Evolutionary conservation across 1,284 basidiomycete species (phyloP).

Genomic region (Cryptococcus sp.): DNA sequence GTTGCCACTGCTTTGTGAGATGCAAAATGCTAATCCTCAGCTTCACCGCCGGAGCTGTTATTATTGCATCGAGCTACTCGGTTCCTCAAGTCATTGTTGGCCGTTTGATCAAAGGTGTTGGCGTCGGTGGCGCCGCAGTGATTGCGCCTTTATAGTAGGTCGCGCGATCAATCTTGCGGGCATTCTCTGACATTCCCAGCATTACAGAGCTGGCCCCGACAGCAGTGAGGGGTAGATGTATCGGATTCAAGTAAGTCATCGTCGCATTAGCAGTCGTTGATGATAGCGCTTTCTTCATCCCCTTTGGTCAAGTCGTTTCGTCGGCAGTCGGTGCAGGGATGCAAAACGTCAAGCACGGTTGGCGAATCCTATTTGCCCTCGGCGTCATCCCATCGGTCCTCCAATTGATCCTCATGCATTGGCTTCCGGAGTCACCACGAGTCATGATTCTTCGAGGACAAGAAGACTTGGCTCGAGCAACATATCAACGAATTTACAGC

Average conservation of each 20-base stretch:
- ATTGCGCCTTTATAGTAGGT: slow-evolving; percentile 20
- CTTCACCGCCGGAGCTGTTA: slow-evolving; percentile 35
- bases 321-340: slow-evolving; percentile 33
- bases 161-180: slow-evolving; percentile 3
- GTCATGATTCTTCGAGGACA: slow-evolving; percentile 30
- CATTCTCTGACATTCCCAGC: not conserved
- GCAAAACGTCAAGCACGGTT: slow-evolving; percentile 14
- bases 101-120: slow-evolving; percentile 42
- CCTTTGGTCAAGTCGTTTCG: slow-evolving; percentile 41
- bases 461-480: slow-evolving; percentile 21
- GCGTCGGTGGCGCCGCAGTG: slow-evolving; percentile 32
- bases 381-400: slow-evolving; percentile 39
- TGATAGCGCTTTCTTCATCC: slow-evolving; percentile 37
- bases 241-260: slow-evolving; percentile 15
- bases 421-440: slow-evolving; percentile 42
- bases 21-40: not conserved
- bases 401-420: slow-evolving; percentile 39
- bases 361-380: slow-evolving; percentile 24
- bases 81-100: slow-evolving; percentile 37
- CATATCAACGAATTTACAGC: slow-evolving; percentile 28
- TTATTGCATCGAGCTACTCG: slow-evolving; percentile 36
- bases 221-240: slow-evolving; percentile 31
- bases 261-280: not conserved
- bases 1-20: not conserved
- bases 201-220: slow-evolving; percentile 44